A percentile compares a stretch with the other conserved stretches of the same genome.
These are phyloP conservation scores for Blastobotrys elegans DNA, from an alignment of 1,139 yeast genomes.

Conservation along the genomic window DNA sequence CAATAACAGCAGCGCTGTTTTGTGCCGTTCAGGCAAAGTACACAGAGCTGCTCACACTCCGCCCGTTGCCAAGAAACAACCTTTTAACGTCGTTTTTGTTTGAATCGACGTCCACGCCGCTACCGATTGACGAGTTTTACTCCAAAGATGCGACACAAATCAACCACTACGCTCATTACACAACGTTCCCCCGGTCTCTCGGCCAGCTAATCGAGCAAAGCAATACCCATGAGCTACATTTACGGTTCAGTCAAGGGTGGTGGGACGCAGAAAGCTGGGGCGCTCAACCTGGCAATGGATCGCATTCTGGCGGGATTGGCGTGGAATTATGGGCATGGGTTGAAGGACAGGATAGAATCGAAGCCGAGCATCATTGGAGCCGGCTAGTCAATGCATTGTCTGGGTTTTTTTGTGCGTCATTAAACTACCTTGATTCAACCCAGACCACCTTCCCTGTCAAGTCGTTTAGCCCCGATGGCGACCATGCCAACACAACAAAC, in stretches of 20 bases:
- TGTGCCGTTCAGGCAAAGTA: slow-evolving; percentile 30
- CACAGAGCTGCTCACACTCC: slow-evolving; percentile 54
- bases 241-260: slow-evolving; percentile 90
- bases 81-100: slow-evolving; percentile 66
- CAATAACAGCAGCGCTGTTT: not conserved
- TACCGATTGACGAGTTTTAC: slow-evolving; percentile 30
- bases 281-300: slow-evolving; percentile 65
- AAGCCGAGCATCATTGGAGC: slow-evolving; percentile 65
- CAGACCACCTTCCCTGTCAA: slow-evolving; percentile 69
- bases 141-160: slow-evolving; percentile 22
- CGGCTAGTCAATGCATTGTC: slow-evolving; percentile 70
- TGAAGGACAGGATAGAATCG: slow-evolving; percentile 53
- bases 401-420: slow-evolving; percentile 92
- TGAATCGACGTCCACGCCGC: slow-evolving; percentile 50
- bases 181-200: slow-evolving; percentile 72
- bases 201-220: slow-evolving; percentile 72
- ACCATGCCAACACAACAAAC: slow-evolving; percentile 21
- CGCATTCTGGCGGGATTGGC: slow-evolving; percentile 84
- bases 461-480: slow-evolving; percentile 34
- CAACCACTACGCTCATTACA: slow-evolving; percentile 49
- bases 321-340: slow-evolving; percentile 89
- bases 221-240: slow-evolving; percentile 67
- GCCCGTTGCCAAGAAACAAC: slow-evolving; percentile 67
- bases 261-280: slow-evolving; percentile 96
- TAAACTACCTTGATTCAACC: slow-evolving; percentile 78